Conservation (phyloP, 129 eudicot species). For the Helianthus tuberosus region DNA sequence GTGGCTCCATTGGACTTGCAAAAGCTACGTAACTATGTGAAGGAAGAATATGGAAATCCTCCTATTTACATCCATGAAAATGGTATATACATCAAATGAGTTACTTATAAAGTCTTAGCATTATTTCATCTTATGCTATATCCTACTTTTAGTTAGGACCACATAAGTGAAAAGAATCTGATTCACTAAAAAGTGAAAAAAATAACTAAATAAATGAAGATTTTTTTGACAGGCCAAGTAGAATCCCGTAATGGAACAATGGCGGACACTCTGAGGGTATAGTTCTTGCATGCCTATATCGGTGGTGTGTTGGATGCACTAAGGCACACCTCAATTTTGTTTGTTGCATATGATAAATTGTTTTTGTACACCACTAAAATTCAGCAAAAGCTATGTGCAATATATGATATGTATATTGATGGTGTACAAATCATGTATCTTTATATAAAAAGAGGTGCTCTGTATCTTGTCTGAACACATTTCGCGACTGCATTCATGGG, state of each 20-base stretch:
- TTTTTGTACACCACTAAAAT: too few relatives aligned
- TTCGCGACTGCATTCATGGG: too few relatives aligned
- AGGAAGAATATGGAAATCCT: constrained; percentile 68
- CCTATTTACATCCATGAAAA: constrained; percentile 87
- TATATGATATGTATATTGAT: too few relatives aligned
- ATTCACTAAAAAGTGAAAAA: neutral
- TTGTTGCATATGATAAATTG: too few relatives aligned
- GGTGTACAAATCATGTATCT: too few relatives aligned
- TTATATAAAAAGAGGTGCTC: too few relatives aligned
- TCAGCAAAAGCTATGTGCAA: too few relatives aligned
- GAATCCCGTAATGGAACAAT: constrained; percentile 48
- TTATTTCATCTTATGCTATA: neutral
- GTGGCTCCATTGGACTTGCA: too few relatives aligned
- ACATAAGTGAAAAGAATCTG: too few relatives aligned
- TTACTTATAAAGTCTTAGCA: neutral
- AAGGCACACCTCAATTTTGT: constrained; percentile 42
- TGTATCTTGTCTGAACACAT: too few relatives aligned
- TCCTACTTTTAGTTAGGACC: neutral
- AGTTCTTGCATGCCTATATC: constrained; percentile 58
- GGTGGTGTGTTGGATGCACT: constrained; percentile 63
- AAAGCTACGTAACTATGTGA: too few relatives aligned
- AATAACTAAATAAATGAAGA: neutral
- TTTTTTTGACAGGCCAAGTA: constrained; percentile 48
- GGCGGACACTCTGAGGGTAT: constrained; percentile 56
- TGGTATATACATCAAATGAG: constrained; percentile 42